Conservation (phyloP, 371 early-diverging fungal species). For the Circinella minor region DNA sequence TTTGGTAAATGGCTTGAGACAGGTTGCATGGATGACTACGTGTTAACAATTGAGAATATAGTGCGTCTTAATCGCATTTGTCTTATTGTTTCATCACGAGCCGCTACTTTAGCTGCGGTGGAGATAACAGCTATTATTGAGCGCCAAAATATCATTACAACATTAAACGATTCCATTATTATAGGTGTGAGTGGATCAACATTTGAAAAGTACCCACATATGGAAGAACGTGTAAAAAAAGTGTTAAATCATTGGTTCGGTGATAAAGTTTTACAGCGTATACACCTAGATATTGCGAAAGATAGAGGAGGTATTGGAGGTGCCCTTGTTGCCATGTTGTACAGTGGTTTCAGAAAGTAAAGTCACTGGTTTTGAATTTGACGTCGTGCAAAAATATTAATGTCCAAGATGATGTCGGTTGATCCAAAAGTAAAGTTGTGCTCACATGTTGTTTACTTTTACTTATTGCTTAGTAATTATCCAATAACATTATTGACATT, state of each 20-base stretch:
- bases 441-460: no score
- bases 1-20: conserved; percentile 1
- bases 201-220: conserved; percentile 42
- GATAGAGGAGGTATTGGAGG: conserved; percentile 55
- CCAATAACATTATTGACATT: no score
- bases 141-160: conserved; percentile 21
- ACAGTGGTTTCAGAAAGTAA: background rate
- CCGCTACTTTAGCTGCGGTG: conserved; percentile 30
- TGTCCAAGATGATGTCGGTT: no score
- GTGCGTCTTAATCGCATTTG: conserved; percentile 32
- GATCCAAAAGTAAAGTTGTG: no score
- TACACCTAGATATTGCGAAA: conserved; percentile 36
- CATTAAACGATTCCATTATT: conserved; percentile 22
- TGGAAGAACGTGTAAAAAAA: conserved; percentile 37
- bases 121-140: conserved; percentile 42
- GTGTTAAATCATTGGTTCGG: conserved; percentile 1
- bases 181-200: conserved; percentile 42
- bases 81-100: conserved; percentile 30
- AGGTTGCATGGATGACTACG: background rate
- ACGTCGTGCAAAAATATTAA: no score
- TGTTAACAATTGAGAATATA: conserved; percentile 1
- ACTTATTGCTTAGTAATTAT: no score
- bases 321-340: conserved; percentile 54
- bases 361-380: no score
- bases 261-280: background rate